These are phyloP conservation scores for Calamus simplicifolius DNA, from an alignment of 176 grass and related monocot genomes.

Conservation along the genomic window DNA sequence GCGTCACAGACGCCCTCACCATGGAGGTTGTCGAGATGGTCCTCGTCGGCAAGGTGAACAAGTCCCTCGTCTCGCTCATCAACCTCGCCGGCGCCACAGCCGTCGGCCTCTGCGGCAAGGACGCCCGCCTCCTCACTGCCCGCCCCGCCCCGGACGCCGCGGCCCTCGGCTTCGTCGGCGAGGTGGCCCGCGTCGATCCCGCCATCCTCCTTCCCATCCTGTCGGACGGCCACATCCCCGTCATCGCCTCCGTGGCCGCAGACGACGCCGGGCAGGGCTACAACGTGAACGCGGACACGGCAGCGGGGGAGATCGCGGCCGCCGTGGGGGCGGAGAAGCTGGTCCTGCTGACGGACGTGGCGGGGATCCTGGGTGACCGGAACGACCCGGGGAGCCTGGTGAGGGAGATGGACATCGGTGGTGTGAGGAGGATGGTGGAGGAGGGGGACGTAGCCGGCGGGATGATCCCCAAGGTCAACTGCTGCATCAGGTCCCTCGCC, in stretches of 20 bases:
- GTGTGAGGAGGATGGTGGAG: constrained; percentile 49
- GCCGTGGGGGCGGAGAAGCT: constrained; percentile 77
- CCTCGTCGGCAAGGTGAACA: too few species aligned
- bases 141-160: too few species aligned
- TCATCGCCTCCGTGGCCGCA: constrained; percentile 76
- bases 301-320: constrained; percentile 63
- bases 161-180: too few species aligned
- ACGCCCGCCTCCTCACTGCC: too few species aligned
- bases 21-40: too few species aligned
- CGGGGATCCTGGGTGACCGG: constrained; percentile 49
- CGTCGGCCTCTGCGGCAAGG: too few species aligned
- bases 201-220: too few species aligned
- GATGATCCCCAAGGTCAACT: constrained; percentile 88
- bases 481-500: constrained; percentile 54
- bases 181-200: too few species aligned
- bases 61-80: too few species aligned
- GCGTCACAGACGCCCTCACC: too few species aligned
- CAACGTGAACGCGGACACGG: constrained; percentile 86
- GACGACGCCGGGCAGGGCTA: constrained; percentile 66
- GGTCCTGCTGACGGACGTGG: constrained; percentile 64
- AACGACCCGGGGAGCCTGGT: constrained; percentile 57
- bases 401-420: constrained; percentile 54
- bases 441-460: constrained; percentile 75
- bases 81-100: too few species aligned
- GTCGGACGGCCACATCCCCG: constrained; percentile 50